These are phyloP conservation scores for Cutaneotrichosporon cavernicola DNA, from an alignment of 1,284 basidiomycete species.

Conservation along the genomic window DNA sequence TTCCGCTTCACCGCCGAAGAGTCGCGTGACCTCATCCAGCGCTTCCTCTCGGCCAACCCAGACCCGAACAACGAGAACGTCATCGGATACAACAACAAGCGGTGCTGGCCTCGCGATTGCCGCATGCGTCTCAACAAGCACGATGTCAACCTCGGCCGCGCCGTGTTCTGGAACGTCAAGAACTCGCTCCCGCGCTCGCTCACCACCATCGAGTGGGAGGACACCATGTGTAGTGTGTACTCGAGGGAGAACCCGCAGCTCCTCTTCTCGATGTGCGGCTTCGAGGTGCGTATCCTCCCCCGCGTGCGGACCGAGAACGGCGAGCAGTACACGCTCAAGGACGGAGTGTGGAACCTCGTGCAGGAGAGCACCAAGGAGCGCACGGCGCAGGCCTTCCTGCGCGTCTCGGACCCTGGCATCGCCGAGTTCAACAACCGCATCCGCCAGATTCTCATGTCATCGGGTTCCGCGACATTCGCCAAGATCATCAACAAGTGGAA, in stretches of 20 bases:
- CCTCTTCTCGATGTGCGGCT: constrained; percentile 97
- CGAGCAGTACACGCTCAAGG: constrained; percentile 93
- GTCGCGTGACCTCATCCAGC: constrained; percentile 93
- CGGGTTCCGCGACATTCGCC: constrained; percentile 96
- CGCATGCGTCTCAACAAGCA: constrained; percentile 99
- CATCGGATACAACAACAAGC: constrained; percentile 98
- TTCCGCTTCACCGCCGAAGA: constrained; percentile 99
- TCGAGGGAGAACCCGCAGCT: constrained; percentile 97
- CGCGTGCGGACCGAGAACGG: constrained; percentile 83
- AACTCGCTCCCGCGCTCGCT: constrained; percentile 92
- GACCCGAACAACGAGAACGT: constrained; percentile 99
- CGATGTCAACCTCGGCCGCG: constrained; percentile 96
- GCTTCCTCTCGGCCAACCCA: constrained; percentile 93
- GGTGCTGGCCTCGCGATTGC: constrained; percentile 98
- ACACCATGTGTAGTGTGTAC: constrained; percentile 93
- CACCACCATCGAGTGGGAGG: constrained; percentile 99
- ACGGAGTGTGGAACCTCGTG: constrained; percentile 96
- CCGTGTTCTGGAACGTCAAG: constrained; percentile 99
- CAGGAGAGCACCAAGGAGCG: constrained; percentile 96
- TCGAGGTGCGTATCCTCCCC: constrained; percentile 94
- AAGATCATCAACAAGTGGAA: constrained; percentile 99
- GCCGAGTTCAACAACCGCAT: constrained; percentile 96
- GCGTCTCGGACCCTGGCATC: constrained; percentile 95
- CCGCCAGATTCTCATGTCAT: constrained; percentile 96
- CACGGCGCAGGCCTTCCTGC: constrained; percentile 94